Conservation (phyloP, 768 basidiomycete genomes). For the Serendipita indica region DNA sequence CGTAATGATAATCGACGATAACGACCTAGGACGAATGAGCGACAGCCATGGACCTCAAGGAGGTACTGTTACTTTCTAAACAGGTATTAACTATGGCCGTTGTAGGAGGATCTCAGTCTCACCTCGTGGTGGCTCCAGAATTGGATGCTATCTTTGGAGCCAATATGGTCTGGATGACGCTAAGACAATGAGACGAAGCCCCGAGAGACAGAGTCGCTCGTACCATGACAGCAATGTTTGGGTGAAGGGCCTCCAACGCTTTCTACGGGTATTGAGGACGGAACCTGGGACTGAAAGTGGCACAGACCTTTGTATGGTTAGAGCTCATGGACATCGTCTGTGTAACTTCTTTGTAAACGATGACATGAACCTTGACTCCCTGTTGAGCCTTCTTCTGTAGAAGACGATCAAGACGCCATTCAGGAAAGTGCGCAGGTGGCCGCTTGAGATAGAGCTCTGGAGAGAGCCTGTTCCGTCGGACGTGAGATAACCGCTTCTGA, state of each 20-base stretch:
- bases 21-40: constrained; percentile 33
- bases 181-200: background rate
- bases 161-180: constrained; percentile 81
- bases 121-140: constrained; percentile 90
- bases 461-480: constrained; percentile 41
- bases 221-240: constrained; percentile 69
- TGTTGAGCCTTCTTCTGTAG: constrained; percentile 78
- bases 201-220: background rate
- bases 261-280: constrained; percentile 27
- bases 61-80: background rate
- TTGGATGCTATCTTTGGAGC: constrained; percentile 64
- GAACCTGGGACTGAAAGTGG: background rate
- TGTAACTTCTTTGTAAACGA: constrained; percentile 93
- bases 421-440: constrained; percentile 67
- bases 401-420: constrained; percentile 80
- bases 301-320: constrained; percentile 58
- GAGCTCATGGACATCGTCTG: constrained; percentile 86
- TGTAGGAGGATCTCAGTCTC: background rate
- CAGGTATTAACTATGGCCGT: background rate
- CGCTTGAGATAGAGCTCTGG: constrained; percentile 91
- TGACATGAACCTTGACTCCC: constrained; percentile 81
- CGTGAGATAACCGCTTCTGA: background rate
- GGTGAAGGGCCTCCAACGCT: constrained; percentile 65
- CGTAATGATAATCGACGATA: constrained; percentile 72
- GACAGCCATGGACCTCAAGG: background rate